Evolutionary conservation across 2,329 filamentous ascomycete genomes (phyloP).

Genomic region (Dothideomycetidae sp.): DNA sequence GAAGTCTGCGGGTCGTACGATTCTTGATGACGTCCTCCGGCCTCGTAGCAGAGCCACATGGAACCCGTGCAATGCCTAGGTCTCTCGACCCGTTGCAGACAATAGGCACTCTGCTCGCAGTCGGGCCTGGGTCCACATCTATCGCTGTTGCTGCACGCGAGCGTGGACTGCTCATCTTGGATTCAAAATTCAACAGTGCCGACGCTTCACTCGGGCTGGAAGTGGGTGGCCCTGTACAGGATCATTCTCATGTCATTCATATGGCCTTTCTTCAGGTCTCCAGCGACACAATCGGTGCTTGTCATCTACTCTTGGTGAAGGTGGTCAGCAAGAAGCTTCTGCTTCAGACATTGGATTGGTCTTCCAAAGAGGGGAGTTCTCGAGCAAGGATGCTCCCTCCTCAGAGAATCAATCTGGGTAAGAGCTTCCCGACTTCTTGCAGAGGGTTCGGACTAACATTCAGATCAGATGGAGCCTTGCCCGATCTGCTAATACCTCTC

Average conservation of each 20-base stretch:
- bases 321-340: background rate
- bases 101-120: constrained; percentile 52
- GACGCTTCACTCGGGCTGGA: too few species aligned
- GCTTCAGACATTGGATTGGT: constrained; percentile 17
- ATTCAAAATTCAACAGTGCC: too few species aligned
- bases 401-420: constrained; percentile 6
- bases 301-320: constrained; percentile 58
- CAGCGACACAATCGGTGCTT: constrained; percentile 45
- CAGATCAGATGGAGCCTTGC: constrained; percentile 5
- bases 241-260: constrained; percentile 51
- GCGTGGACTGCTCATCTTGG: constrained; percentile 23
- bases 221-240: background rate
- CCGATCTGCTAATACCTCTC: constrained; percentile 12
- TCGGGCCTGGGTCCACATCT: constrained; percentile 56
- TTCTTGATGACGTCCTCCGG: constrained; percentile 43
- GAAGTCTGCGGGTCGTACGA: constrained; percentile 47
- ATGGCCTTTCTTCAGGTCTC: constrained; percentile 74
- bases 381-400: background rate
- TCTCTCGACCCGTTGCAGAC: constrained; percentile 39
- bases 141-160: constrained; percentile 58
- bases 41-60: background rate
- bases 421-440: background rate
- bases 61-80: constrained; percentile 41
- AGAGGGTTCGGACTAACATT: background rate
- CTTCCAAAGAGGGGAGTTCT: constrained; percentile 6